Conservation (phyloP, 2,329 filamentous ascomycete genomes). For the Apiospora phragmitis region DNA sequence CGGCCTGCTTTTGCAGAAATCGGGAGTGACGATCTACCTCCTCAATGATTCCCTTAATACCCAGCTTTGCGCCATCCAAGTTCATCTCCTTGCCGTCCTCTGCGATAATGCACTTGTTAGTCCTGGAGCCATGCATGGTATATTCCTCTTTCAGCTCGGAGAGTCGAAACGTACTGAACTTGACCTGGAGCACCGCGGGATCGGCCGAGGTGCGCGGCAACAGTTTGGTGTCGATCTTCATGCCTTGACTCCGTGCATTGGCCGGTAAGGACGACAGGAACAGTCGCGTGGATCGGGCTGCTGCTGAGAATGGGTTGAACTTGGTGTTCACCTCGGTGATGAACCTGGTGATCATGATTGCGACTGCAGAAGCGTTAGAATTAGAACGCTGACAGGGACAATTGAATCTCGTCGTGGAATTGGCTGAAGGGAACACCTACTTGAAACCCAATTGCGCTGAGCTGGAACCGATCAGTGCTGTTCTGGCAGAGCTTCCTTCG, state of each 20-base stretch:
- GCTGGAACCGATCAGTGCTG: not conserved
- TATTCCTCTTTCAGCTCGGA: conserved; percentile 7
- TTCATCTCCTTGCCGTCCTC: conserved; percentile 92
- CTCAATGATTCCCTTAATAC: conserved; percentile 82
- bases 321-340: conserved; percentile 82
- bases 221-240: conserved; percentile 77
- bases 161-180: conserved; percentile 71
- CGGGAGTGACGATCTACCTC: conserved; percentile 91
- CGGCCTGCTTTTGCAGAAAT: conserved; percentile 77
- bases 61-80: conserved; percentile 77
- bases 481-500: not conserved
- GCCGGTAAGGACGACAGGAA: conserved; percentile 86
- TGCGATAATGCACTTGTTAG: conserved; percentile 39
- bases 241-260: conserved; percentile 69
- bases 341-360: conserved; percentile 77
- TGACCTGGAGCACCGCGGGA: conserved; percentile 69
- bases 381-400: not conserved
- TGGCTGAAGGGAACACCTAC: not conserved
- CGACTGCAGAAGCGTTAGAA: not conserved
- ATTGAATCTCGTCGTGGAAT: not conserved
- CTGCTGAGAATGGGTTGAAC: conserved; percentile 88
- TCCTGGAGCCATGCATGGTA: not conserved
- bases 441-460: not conserved
- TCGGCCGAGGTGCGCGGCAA: conserved; percentile 70
- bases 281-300: conserved; percentile 79